Evolutionary conservation across 73 alveolate species (phyloP).

Genomic region (Loxodes magnus): DNA sequence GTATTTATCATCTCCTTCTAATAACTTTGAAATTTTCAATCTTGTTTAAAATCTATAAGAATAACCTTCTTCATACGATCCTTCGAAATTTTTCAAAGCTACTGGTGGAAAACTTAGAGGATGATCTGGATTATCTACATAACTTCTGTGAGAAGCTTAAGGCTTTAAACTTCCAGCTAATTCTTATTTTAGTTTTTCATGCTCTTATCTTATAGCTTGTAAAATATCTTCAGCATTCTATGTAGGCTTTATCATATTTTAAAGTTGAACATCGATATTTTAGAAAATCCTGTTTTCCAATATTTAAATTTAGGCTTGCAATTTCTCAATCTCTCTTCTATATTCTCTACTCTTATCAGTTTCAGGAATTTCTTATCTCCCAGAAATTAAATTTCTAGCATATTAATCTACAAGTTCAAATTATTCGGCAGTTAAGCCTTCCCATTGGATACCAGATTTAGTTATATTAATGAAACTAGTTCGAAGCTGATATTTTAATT

Average conservation of each 20-base stretch:
- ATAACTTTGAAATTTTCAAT: slow-evolving; percentile 39
- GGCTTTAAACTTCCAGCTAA: no score
- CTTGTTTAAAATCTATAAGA: slow-evolving; percentile 43
- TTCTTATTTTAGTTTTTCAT: slow-evolving; percentile 4
- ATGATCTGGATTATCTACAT: not conserved
- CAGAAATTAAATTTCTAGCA: slow-evolving; percentile 21
- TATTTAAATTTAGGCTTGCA: slow-evolving; percentile 34
- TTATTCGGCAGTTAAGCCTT: slow-evolving; percentile 33
- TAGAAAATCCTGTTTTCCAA: slow-evolving; percentile 32
- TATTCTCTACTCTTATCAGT: slow-evolving; percentile 17
- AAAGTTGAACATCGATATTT: slow-evolving; percentile 12
- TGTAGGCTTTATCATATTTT: not conserved
- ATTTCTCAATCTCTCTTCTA: slow-evolving; percentile 26
- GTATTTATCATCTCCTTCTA: slow-evolving; percentile 27
- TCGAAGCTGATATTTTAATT: slow-evolving; percentile 55
- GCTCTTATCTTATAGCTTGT: slow-evolving; percentile 7
- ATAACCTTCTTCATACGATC: slow-evolving; percentile 33
- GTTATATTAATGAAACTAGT: slow-evolving; percentile 10
- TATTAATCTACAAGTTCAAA: slow-evolving; percentile 22
- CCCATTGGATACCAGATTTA: slow-evolving; percentile 14
- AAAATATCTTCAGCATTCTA: slow-evolving; percentile 7
- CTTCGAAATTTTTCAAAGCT: slow-evolving; percentile 18
- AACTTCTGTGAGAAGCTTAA: no score
- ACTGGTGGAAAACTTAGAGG: slow-evolving; percentile 6
- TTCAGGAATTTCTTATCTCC: slow-evolving; percentile 25